Percentiles rank a stretch among this genome's conserved stretches.
Evolutionary conservation across 2,329 filamentous ascomycete species (phyloP).

Genomic region (Sporothrix protearum): DNA sequence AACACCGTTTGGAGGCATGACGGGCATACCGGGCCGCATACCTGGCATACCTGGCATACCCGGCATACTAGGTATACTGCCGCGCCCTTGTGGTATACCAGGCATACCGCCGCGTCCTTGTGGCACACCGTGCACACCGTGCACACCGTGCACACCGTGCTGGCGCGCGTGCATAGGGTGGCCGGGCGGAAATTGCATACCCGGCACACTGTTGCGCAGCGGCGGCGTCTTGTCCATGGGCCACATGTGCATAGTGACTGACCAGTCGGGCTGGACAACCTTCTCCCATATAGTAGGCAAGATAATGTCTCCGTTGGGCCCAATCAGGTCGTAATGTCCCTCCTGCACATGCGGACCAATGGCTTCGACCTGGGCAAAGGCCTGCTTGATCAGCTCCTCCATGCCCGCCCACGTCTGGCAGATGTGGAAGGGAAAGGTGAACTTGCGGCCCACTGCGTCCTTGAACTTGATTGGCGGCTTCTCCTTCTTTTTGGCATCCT

Average conservation of each 20-base stretch:
- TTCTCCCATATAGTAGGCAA: constrained; percentile 78
- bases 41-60: constrained; percentile 17
- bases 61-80: constrained; percentile 11
- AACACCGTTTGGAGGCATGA: constrained; percentile 7
- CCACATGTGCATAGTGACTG: constrained; percentile 58
- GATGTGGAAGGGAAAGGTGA: constrained; percentile 83
- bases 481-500: constrained; percentile 49
- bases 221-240: constrained; percentile 47
- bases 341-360: constrained; percentile 73
- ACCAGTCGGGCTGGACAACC: constrained; percentile 73
- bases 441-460: constrained; percentile 86
- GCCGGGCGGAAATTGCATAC: not conserved
- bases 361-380: constrained; percentile 73
- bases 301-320: constrained; percentile 77
- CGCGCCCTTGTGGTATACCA: not conserved
- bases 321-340: constrained; percentile 76
- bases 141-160: constrained; percentile 20
- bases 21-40: constrained; percentile 12
- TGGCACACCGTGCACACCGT: too few species aligned
- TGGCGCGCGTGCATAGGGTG: not conserved
- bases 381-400: constrained; percentile 82
- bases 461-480: constrained; percentile 83
- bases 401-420: constrained; percentile 85
- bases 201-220: constrained; percentile 26
- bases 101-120: too few species aligned